A percentile compares a stretch with the other conserved stretches of the same genome.
These are phyloP conservation scores for Blechomonas ayalai DNA, from an alignment of 208 protist species.

Conservation along the genomic window DNA sequence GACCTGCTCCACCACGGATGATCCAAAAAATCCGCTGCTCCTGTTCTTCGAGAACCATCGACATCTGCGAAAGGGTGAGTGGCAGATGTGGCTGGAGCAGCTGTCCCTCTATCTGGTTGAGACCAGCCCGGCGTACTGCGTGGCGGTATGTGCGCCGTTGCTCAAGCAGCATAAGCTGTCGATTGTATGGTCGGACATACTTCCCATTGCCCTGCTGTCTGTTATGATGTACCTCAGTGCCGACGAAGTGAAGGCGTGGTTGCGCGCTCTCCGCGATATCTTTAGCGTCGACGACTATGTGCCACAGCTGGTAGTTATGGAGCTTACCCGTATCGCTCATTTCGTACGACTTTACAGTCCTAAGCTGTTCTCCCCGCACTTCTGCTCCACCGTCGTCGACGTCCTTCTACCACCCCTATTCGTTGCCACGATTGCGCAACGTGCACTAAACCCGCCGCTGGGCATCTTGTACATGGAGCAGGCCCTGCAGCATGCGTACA, in stretches of 20 bases:
- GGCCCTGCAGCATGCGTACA: slow-evolving; percentile 15
- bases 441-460: slow-evolving; percentile 49
- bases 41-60: slow-evolving; percentile 38
- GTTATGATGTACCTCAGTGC: slow-evolving; percentile 34
- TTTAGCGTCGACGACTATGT: slow-evolving; percentile 36
- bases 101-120: slow-evolving; percentile 52
- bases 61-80: slow-evolving; percentile 26
- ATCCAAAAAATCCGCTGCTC: slow-evolving; percentile 15
- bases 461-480: slow-evolving; percentile 39
- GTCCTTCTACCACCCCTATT: slow-evolving; percentile 33
- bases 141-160: slow-evolving; percentile 48
- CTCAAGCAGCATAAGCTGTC: slow-evolving; percentile 47
- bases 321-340: slow-evolving; percentile 56
- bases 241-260: slow-evolving; percentile 33
- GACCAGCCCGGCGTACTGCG: slow-evolving; percentile 37
- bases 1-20: too few relatives aligned
- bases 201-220: slow-evolving; percentile 66
- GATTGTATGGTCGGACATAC: slow-evolving; percentile 59
- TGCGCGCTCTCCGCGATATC: slow-evolving; percentile 52
- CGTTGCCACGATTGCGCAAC: slow-evolving; percentile 34
- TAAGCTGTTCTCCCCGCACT: slow-evolving; percentile 34
- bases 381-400: slow-evolving; percentile 28
- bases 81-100: slow-evolving; percentile 67
- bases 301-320: slow-evolving; percentile 51
- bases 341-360: slow-evolving; percentile 44